Conservation (phyloP, 2,329 filamentous ascomycete genomes). For the Akanthomyces dipterigenus region DNA sequence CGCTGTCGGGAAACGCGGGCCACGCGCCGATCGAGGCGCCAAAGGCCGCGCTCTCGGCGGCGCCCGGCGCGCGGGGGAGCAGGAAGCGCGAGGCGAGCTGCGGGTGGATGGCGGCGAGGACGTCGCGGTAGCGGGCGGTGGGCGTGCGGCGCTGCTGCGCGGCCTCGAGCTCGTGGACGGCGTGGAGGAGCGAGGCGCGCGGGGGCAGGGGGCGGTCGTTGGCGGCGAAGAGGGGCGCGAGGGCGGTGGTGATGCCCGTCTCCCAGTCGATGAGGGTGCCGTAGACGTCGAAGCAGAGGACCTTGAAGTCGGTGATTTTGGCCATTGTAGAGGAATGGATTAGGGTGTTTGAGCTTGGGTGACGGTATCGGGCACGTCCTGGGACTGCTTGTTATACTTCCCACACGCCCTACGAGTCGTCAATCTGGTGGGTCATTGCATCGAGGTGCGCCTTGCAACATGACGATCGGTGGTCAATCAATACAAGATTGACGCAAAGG, state of each 20-base stretch:
- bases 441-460: background rate
- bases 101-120: slow-evolving; percentile 45
- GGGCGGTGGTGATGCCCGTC: slow-evolving; percentile 49
- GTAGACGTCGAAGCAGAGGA: slow-evolving; percentile 71
- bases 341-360: background rate
- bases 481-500: too few relatives aligned
- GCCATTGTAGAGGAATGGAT: background rate
- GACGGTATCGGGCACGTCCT: background rate
- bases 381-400: background rate
- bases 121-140: slow-evolving; percentile 49
- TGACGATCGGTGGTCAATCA: too few relatives aligned
- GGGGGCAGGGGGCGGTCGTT: slow-evolving; percentile 22
- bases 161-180: slow-evolving; percentile 38
- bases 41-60: slow-evolving; percentile 40
- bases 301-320: slow-evolving; percentile 21
- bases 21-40: slow-evolving; percentile 47
- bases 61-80: slow-evolving; percentile 26
- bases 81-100: slow-evolving; percentile 38
- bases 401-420: background rate
- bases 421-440: background rate
- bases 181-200: slow-evolving; percentile 33
- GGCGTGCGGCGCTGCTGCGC: slow-evolving; percentile 50
- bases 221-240: slow-evolving; percentile 42
- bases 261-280: slow-evolving; percentile 80
- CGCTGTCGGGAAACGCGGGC: slow-evolving; percentile 54